Base-by-base conservation (phyloP, 2,329 filamentous ascomycete genomes). In the Macrophomina tecta region DNA sequence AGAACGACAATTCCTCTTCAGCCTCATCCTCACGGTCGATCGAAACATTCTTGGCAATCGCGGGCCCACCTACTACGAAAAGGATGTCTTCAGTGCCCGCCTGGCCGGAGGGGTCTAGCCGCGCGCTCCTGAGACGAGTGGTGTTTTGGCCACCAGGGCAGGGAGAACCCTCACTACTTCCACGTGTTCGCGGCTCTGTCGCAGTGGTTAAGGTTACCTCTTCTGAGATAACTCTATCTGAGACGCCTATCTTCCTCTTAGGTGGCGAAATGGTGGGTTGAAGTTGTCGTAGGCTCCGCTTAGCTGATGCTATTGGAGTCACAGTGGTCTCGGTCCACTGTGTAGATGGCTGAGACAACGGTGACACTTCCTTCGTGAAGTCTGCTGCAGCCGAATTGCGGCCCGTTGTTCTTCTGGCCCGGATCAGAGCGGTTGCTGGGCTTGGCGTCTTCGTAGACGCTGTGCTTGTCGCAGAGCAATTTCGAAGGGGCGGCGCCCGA, bases 291-390 rank as follows among this genome's bases (percentile, higher is more conserved):
- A 4, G 23, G 18, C 7, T 32, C 5, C 30, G 40, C 12, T 18
- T 32, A 14, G 42, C 58, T 62, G 58, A 38, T 18, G 32, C 45
- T 36, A 34, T 14, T 11, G 61, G 23, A 53, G 46, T 64, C 23
- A 49, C 48, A 42, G 42, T 64, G 7, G 48, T 64, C 23, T 53
- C 38, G n/a, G 48, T 64, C 46, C 46, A 64, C 34, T 64, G 61
- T 23, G 34, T 64, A 34, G 61, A 64, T 34, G 16, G 49, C 34
- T 53, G 46, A 42, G 61, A 64, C 61, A 64, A 16, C 16, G 61
- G 48, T 18, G 48, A 42, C 6, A 42, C 61, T 45, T 53, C 61
- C n/a, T 64, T 45, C 52, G 28, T 48, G n/a, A 64, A 64, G 16
- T 53, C 48, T 4, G 45, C 9, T 16, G n/a, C 28, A 23, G 36